A percentile compares a stretch with the other conserved stretches of the same genome.
Conservation (phyloP, 192 early-diverging fungal species). For the Backusella tuberculispora region DNA sequence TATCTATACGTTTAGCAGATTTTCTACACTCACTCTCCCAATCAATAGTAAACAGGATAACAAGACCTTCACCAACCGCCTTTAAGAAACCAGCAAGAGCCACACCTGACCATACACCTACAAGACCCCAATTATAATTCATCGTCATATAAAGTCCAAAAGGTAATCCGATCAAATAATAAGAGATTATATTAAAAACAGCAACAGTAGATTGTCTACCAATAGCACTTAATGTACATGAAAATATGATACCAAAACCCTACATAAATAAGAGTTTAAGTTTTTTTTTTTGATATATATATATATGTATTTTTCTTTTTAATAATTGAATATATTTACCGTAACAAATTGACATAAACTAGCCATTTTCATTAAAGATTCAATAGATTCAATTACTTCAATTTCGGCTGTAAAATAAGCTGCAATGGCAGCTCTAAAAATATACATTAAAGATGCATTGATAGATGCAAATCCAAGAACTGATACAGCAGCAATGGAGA, state of each 20-base stretch:
- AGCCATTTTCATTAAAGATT: conserved; percentile 20
- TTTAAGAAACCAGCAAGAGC: conserved; percentile 29
- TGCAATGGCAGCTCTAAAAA: conserved; percentile 8
- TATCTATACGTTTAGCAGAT: conserved; percentile 14
- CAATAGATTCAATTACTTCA: conserved; percentile 18
- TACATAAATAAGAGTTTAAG: neutral
- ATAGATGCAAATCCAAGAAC: conserved; percentile 8
- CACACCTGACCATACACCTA: conserved; percentile 34
- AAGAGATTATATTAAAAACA: conserved; percentile 28
- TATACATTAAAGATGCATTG: conserved; percentile 25
- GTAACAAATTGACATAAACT: conserved; percentile 27
- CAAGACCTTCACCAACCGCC: conserved; percentile 17
- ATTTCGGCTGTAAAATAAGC: conserved; percentile 22
- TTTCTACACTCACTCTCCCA: conserved; percentile 24
- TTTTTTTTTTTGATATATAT: too few species aligned
- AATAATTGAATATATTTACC: neutral
- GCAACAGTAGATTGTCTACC: conserved; percentile 34
- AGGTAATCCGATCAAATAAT: conserved; percentile 34
- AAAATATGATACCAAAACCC: conserved; percentile 32
- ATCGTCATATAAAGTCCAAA: conserved; percentile 33
- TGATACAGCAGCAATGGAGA: neutral
- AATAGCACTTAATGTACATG: conserved; percentile 28
- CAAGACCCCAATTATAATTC: conserved; percentile 22
- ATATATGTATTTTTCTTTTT: too few species aligned
- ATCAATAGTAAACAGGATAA: conserved; percentile 22